A percentile compares a stretch with the other conserved stretches of the same genome.
phyloP scores from a whole-genome alignment of 805 yeast genomes.

The Saturnispora zaruensis region DNA sequence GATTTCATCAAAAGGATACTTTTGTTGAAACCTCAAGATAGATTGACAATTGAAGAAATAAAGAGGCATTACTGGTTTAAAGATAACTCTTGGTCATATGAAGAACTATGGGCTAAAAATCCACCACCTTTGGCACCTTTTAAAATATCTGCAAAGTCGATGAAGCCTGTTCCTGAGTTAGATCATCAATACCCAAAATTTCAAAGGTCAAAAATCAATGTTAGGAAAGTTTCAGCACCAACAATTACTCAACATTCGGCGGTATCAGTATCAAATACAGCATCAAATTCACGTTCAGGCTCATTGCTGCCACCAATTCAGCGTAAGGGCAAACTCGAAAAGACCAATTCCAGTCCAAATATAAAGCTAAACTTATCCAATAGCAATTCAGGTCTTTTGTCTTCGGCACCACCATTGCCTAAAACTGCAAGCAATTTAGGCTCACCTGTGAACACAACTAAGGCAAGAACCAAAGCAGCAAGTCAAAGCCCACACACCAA shows the following conservation, averaged over 20 bases:
- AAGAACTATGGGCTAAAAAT: constrained; percentile 45
- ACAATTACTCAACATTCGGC: neutral
- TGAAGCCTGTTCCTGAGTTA: constrained; percentile 63
- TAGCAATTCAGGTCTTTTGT: neutral
- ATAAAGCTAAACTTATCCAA: neutral
- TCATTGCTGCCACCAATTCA: neutral
- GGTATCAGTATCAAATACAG: neutral
- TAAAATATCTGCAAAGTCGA: constrained; percentile 65
- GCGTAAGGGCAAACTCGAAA: neutral
- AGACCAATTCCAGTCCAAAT: constrained; percentile 2
- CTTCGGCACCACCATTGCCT: constrained; percentile 2
- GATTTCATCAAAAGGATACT: constrained; percentile 66
- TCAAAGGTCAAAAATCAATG: constrained; percentile 8
- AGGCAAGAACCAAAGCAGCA: neutral
- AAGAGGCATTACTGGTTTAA: constrained; percentile 58
- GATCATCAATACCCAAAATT: constrained; percentile 20
- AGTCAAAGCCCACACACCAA: neutral
- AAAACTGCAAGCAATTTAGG: neutral
- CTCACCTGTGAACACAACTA: neutral
- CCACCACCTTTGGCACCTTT: constrained; percentile 68
- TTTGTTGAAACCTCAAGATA: constrained; percentile 52
- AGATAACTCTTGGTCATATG: constrained; percentile 46
- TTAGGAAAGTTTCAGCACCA: constrained; percentile 5
- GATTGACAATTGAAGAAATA: constrained; percentile 49
- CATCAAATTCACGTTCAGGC: constrained; percentile 8